Base-by-base conservation (phyloP, 768 basidiomycete species). In the Paxillus ammoniavirescens region DNA sequence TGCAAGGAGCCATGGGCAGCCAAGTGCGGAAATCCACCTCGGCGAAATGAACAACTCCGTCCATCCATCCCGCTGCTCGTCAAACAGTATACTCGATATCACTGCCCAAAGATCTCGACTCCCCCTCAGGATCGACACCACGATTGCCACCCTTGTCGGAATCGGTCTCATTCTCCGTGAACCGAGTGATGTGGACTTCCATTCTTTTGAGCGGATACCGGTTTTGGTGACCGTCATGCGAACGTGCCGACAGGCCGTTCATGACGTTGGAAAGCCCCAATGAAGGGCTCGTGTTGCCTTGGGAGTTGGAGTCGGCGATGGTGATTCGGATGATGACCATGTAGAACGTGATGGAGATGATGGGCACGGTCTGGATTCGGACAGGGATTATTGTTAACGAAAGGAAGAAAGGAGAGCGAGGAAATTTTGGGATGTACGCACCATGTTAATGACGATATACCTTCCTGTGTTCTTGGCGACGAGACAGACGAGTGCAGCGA, bases 331-430 rank as follows among this genome's bases (percentile, higher is more conserved):
- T 53, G 53, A 65, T 60, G 38, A 63, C 57, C 62, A 65, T 62
- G 50, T 59, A 65, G 48, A 65, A 65, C 15, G 62, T 52, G 18
- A 65, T 58, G 10, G 64, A 64, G n/a, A 65, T 62, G 48, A 63
- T 64, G 6, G 64, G 62, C 50, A 57, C 58, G 15, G 55, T 53
- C 64, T 65, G 33, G 6, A 35, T 26, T 4, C 44, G 33, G 2
- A 18, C 7, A 2, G 37, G 23, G 21, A 14, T 17, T 8, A 26
- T 30, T 15, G 18, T 17, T 17, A 15, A 17, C 41, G n/a, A 17
- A 21, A 9, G 10, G 5, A 26, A 6, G n/a, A 42, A 10, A 10
- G 18, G 3, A 12, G 21, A 43, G 8, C 42, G 42, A 12, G 4
- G 8, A 37, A 18, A 26, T 1, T 4, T 1, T 4, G 6, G 26